Evolutionary conservation across 108 stramenopile genomes (phyloP), one percentile per base, ranked within the genome.

Genomic region (Fistulifera solaris): DNA sequence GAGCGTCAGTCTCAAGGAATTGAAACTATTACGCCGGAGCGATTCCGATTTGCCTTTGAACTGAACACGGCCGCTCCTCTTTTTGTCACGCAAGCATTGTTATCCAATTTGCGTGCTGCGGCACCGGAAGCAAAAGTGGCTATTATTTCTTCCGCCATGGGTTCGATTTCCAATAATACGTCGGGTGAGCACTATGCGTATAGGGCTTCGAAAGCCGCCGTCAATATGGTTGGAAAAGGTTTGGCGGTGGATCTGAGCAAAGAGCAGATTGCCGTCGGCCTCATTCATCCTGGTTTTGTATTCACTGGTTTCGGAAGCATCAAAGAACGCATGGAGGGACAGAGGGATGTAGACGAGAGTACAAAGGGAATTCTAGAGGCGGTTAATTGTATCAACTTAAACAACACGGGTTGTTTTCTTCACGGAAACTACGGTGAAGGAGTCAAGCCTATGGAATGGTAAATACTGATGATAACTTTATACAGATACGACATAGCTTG

Each of bases 201-300:
- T 62, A 59, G 74, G 8, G 19, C 74, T 0, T 44, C 66, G 46
- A 74, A 68, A 58, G 68, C 70, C 19, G 71, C 68, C 18, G 35
- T 63, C 28, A 71, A 70, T 56, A 71, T 70, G 65, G 52, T 71
- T 25, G 63, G 58, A 23, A 66, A 66, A 67, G 27, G 53, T n/a
- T 48, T 72, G 45, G 49, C 62, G 7, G 28, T 45, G 12, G 74
- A 71, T 52, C 54, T 76, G 28, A 41, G 41, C 27, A 44, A 70
- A 12, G 52, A 52, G 2, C 16, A 38, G 17, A 58, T 63, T 52
- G 28, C 62, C 2, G 58, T 64, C 57, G 54, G 60, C 10, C 12
- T 63, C 35, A 44, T 70, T 16, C 58, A 63, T 42, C 68, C 68
- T n/a, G 58, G 62, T 12, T 41, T 26, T 16, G 68, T 70, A 31